These are phyloP conservation scores for Stagonosporopsis cucurbitacearum DNA, from an alignment of 2,329 filamentous ascomycete genomes.

Conservation along the genomic window DNA sequence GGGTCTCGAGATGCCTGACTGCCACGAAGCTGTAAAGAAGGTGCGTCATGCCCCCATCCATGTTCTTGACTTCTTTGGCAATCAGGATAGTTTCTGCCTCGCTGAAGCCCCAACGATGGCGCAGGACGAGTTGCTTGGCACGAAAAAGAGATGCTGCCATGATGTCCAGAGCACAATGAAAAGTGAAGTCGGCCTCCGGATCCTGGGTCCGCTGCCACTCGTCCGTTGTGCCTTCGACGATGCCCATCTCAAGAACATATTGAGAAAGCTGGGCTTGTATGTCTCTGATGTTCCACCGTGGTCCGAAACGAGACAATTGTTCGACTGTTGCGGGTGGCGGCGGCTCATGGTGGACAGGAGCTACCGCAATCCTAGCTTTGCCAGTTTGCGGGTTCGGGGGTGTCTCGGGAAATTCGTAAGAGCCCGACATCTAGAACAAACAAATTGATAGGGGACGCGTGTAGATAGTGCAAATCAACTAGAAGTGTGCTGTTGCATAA, in stretches of 20 bases:
- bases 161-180: constrained; percentile 7
- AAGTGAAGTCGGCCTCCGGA: constrained; percentile 12
- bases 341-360: constrained; percentile 6
- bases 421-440: no score
- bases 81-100: constrained; percentile 5
- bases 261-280: constrained; percentile 4
- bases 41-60: constrained; percentile 10
- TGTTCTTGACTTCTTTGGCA: constrained; percentile 5
- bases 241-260: constrained; percentile 13
- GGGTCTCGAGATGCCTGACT: constrained; percentile 11
- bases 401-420: constrained; percentile 7
- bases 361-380: constrained; percentile 4
- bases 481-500: no score
- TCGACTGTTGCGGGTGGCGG: constrained; percentile 4
- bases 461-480: no score
- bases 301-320: constrained; percentile 4
- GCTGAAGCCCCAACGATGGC: constrained; percentile 4
- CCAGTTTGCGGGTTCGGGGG: constrained; percentile 1
- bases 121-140: constrained; percentile 1
- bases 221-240: constrained; percentile 14
- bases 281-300: constrained; percentile 8
- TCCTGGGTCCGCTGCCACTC: constrained; percentile 12
- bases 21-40: constrained; percentile 9
- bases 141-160: constrained; percentile 5
- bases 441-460: no score